A percentile compares a stretch with the other conserved stretches of the same genome.
Evolutionary conservation across 1,139 yeast species (phyloP).

Genomic region (Sugiyamaella japonica): DNA sequence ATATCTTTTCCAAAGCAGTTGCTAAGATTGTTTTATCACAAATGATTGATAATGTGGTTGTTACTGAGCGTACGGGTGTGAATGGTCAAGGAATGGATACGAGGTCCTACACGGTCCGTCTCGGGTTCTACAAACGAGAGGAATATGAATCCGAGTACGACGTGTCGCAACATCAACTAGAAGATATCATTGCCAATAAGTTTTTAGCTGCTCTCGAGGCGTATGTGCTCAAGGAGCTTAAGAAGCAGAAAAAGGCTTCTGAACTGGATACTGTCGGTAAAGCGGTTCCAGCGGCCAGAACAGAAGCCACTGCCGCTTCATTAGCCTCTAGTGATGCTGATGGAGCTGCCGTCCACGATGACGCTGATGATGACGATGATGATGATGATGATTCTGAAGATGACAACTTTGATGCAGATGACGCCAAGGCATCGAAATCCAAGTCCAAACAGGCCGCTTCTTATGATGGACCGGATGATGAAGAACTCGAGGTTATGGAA

Average conservation of each 20-base stretch:
- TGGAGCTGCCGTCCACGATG: slow-evolving; percentile 22
- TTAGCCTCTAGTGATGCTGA: slow-evolving; percentile 36
- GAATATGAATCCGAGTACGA: slow-evolving; percentile 91
- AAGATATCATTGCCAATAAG: slow-evolving; percentile 59
- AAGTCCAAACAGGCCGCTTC: slow-evolving; percentile 84
- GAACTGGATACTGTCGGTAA: slow-evolving; percentile 64
- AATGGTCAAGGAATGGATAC: slow-evolving; percentile 53
- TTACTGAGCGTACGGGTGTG: slow-evolving; percentile 76
- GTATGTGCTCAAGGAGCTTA: slow-evolving; percentile 75
- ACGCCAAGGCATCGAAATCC: slow-evolving; percentile 60
- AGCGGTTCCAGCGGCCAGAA: slow-evolving; percentile 45
- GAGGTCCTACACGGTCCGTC: slow-evolving; percentile 71
- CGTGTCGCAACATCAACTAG: slow-evolving; percentile 76
- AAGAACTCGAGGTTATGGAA: slow-evolving; percentile 83
- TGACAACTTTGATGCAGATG: slow-evolving; percentile 45
- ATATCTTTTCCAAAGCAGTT: slow-evolving; percentile 87
- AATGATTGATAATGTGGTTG: slow-evolving; percentile 80
- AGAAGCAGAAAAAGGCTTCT: slow-evolving; percentile 69
- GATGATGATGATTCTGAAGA: slow-evolving; percentile 33
- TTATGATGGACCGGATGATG: slow-evolving; percentile 93
- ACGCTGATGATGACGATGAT: slow-evolving; percentile 27
- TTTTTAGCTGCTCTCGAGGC: slow-evolving; percentile 73
- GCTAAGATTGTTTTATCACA: slow-evolving; percentile 85
- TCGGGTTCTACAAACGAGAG: slow-evolving; percentile 70
- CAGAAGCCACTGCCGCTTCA: slow-evolving; percentile 40